Percentiles rank a stretch among this genome's conserved stretches.
Evolutionary conservation across 1,139 yeast genomes (phyloP).

Genomic region (Candida tropicalis): DNA sequence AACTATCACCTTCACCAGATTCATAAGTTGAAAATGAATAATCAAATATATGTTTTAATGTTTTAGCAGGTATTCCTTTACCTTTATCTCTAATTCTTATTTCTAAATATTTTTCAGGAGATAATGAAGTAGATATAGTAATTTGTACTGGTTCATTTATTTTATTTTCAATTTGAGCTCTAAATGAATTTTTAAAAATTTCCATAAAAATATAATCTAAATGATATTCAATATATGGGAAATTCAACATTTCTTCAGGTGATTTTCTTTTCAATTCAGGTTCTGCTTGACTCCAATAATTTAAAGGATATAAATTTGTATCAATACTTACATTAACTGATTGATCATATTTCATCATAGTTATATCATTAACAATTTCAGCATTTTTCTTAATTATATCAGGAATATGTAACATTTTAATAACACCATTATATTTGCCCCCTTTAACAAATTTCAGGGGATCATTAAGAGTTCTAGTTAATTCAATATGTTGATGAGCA

Average conservation of each 20-base stretch:
- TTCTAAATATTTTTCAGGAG: conserved; percentile 44
- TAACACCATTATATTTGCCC: conserved; percentile 66
- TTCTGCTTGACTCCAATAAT: conserved; percentile 38
- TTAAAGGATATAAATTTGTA: conserved; percentile 34
- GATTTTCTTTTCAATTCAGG: conserved; percentile 23
- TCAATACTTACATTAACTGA: conserved; percentile 63
- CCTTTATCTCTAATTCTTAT: conserved; percentile 84
- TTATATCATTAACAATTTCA: conserved; percentile 78
- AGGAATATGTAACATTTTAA: conserved; percentile 64
- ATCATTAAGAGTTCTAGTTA: conserved; percentile 42
- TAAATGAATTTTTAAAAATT: conserved; percentile 79
- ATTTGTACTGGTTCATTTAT: conserved; percentile 64
- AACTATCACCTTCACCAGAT: conserved; percentile 57
- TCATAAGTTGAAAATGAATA: conserved; percentile 84
- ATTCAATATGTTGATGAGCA: conserved; percentile 79
- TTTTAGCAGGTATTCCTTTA: conserved; percentile 76
- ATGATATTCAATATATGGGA: conserved; percentile 87
- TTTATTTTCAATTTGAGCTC: conserved; percentile 80
- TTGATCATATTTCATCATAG: conserved; percentile 79
- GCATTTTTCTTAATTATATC: conserved; percentile 63
- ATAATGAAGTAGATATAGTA: conserved; percentile 62
- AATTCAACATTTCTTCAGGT: conserved; percentile 28
- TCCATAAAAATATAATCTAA: conserved; percentile 86
- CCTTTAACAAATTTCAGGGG: conserved; percentile 28
- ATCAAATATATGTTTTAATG: conserved; percentile 71